Evolutionary conservation across 768 basidiomycete species (phyloP).

Genomic region (Boletus insuetus): DNA sequence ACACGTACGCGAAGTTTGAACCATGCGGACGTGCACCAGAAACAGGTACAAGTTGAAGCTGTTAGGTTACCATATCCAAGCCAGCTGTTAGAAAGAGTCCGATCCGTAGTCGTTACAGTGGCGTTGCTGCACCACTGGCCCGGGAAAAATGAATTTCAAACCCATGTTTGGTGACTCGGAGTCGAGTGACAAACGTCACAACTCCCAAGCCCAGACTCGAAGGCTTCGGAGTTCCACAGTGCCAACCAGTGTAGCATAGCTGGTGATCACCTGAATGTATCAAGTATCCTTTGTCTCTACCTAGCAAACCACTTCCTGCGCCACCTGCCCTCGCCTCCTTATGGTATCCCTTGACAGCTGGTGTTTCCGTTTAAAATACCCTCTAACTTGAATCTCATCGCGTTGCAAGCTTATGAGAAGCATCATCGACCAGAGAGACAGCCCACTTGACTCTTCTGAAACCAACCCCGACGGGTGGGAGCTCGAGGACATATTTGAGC

Average conservation of each 20-base stretch:
- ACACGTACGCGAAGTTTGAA: background rate
- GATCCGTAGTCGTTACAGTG: too few species aligned
- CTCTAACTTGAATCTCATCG: slow-evolving; percentile 49
- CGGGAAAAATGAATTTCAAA: too few species aligned
- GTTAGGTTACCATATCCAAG: background rate
- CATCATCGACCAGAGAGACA: slow-evolving; percentile 35
- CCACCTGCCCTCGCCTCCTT: slow-evolving; percentile 25
- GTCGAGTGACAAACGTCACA: too few species aligned
- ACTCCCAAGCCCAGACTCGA: too few species aligned
- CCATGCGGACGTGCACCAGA: background rate
- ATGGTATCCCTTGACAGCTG: slow-evolving; percentile 18
- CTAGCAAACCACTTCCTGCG: slow-evolving; percentile 22
- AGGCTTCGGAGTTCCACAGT: too few species aligned
- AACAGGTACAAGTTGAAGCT: background rate
- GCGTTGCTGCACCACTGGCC: too few species aligned
- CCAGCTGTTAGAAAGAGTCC: too few species aligned
- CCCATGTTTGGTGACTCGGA: too few species aligned
- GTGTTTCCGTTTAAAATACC: slow-evolving; percentile 39
- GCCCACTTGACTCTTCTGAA: slow-evolving; percentile 48
- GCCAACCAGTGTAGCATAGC: too few species aligned
- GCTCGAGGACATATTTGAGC: slow-evolving; percentile 32
- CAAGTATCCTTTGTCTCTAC: slow-evolving; percentile 20
- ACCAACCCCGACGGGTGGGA: slow-evolving; percentile 32
- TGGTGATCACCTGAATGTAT: too few species aligned
- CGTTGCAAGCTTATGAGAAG: slow-evolving; percentile 39